A percentile compares a stretch with the other conserved stretches of the same genome.
phyloP scores from a whole-genome alignment of 257 asterid species.

The Rehmannia glutinosa region DNA sequence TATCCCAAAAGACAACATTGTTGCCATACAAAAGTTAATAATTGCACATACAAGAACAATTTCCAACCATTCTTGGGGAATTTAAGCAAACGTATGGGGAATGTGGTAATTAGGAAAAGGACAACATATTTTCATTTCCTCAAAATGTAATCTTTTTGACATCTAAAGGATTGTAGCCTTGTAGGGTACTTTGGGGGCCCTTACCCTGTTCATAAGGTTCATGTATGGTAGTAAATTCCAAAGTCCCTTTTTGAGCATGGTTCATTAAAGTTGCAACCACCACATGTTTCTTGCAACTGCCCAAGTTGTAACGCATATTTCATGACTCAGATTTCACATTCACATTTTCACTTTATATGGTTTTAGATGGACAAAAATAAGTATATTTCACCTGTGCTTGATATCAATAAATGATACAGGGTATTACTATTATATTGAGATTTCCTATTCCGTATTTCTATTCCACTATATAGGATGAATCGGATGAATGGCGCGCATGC shows the following conservation, averaged over 20 bases:
- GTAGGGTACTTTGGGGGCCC: too few species aligned
- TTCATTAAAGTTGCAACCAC: conserved; percentile 2
- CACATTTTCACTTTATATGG: too few species aligned
- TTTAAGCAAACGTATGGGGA: not conserved
- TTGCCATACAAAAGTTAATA: not conserved
- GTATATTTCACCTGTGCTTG: too few species aligned
- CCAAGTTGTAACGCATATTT: conserved; percentile 13
- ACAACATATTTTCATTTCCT: conserved; percentile 6
- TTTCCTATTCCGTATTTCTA: too few species aligned
- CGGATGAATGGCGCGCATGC: too few species aligned
- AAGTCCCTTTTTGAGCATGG: conserved; percentile 9
- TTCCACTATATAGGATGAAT: too few species aligned
- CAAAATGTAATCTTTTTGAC: not conserved
- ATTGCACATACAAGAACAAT: not conserved
- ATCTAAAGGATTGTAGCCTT: too few species aligned
- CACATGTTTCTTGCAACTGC: too few species aligned
- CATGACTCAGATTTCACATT: conserved; percentile 12
- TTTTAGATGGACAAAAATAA: too few species aligned
- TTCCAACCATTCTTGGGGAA: conserved; percentile 14
- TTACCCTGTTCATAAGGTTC: not conserved
- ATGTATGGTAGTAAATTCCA: conserved; percentile 19
- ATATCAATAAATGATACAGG: too few species aligned
- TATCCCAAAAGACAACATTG: not conserved
- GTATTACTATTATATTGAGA: too few species aligned
- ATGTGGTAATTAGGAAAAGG: conserved; percentile 1